phyloP scores from a whole-genome alignment of 345 rosid genomes.

The Rhizophora apiculata region DNA sequence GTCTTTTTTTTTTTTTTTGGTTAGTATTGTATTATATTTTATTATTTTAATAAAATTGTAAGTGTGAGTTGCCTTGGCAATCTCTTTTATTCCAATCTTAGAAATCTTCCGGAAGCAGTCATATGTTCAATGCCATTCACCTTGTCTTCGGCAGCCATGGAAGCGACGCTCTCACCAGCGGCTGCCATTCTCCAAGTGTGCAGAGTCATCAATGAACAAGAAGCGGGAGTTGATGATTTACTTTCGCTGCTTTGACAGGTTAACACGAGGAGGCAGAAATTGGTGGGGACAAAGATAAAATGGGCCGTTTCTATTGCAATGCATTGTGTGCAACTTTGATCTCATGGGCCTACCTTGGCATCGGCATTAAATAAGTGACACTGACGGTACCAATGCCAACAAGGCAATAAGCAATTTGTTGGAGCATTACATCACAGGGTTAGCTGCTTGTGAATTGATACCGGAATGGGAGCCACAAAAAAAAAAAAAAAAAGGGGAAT shows the following conservation, averaged over 20 bases:
- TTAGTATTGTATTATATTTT: too few species aligned
- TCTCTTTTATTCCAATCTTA: conserved; percentile 16
- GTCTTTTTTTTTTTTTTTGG: too few species aligned
- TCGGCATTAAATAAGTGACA: conserved; percentile 17
- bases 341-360: conserved; percentile 5
- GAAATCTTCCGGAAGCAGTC: conserved; percentile 1
- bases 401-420: neutral
- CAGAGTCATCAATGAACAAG: neutral
- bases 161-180: conserved; percentile 18
- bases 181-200: conserved; percentile 20
- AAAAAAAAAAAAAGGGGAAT: neutral
- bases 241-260: conserved; percentile 1
- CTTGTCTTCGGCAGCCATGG: conserved; percentile 21
- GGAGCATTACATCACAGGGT: neutral
- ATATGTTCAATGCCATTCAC: neutral
- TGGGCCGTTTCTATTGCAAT: conserved; percentile 15
- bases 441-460: neutral
- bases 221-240: neutral
- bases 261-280: neutral
- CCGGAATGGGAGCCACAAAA: neutral
- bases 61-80: conserved; percentile 3
- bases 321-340: neutral
- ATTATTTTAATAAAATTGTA: too few species aligned
- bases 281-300: conserved; percentile 5
- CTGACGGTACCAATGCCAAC: neutral